Evolutionary conservation across 352 stramenopile species (phyloP), one percentile per base, ranked within the genome.

Genomic region (Globisporangium recalcitrans): DNA sequence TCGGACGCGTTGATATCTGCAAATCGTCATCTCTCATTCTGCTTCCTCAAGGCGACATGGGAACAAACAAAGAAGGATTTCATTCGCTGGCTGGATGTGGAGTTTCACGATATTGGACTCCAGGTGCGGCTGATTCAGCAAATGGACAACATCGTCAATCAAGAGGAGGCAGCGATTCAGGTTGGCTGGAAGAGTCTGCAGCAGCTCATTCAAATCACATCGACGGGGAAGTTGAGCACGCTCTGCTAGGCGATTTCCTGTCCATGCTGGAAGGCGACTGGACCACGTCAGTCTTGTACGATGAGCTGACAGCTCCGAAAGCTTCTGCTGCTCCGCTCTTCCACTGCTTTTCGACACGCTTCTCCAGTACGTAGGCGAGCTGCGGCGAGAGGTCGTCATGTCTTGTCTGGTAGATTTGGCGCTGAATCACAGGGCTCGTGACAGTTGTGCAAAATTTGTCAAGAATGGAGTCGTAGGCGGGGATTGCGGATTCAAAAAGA

Each of bases 391-490:
- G 63, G 64, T 92, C 80, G 42, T 69, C 57, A 8, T 77, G 60
- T 6, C 78, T 61, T 0, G 83, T 84, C 32, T 83, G 70, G 60
- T 92, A 92, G 53, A 92, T 92, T 22, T 86, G 83, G 0, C 82
- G 80, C 60, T 92, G 83, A n/a, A 90, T 70, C 40, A 79, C 42
- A 2, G 83, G 83, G 27, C 74, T 87, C n/a, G 83, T 91, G 13
- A 92, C 81, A 0, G 78, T 88, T 11, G 78, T 82, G 69, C 83
- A 91, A 52, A 82, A 86, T 63, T 88, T 90, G 70, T 92, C 83
- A 14, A 92, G 56, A 38, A 92, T 92, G 26, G 83, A 89, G 58
- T 92, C 81, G 38, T 92, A 92, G 11, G 60, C 7, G 5, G 83
- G 81, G 8, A 91, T 84, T 6, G 74, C 61, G 1, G 78, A 83